These are phyloP conservation scores for Geranium incanum DNA, from an alignment of 441 rosid species.

Conservation along the genomic window DNA sequence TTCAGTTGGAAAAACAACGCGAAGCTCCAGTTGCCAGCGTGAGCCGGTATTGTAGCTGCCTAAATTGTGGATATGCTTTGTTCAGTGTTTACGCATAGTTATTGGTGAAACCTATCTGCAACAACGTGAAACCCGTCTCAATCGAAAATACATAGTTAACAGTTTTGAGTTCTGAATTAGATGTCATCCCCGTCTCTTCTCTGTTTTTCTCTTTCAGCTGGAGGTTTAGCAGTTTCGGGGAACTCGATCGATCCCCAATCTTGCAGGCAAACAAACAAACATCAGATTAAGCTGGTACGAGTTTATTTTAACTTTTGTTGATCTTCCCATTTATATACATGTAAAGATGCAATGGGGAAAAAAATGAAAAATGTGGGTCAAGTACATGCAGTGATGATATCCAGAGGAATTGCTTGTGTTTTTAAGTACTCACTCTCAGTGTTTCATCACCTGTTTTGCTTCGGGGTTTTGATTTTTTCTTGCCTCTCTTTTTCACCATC, in stretches of 20 bases:
- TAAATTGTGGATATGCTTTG: slow-evolving; percentile 6
- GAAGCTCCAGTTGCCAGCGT: slow-evolving; percentile 87
- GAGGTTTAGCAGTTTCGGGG: neutral
- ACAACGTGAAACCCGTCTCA: neutral
- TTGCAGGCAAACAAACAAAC: neutral
- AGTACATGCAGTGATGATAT: neutral
- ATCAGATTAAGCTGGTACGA: slow-evolving; percentile 12
- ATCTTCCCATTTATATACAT: slow-evolving; percentile 7
- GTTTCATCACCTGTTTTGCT: too few relatives aligned
- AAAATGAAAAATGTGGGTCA: slow-evolving; percentile 12
- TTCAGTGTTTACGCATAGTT: slow-evolving; percentile 6
- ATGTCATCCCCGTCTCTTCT: neutral
- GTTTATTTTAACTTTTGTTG: slow-evolving; percentile 9
- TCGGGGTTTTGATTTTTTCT: too few relatives aligned
- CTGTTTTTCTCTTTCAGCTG: neutral
- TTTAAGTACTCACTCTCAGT: too few relatives aligned
- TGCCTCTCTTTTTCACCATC: too few relatives aligned
- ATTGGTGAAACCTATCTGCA: neutral
- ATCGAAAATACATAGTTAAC: slow-evolving; percentile 11
- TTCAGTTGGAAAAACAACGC: slow-evolving; percentile 91
- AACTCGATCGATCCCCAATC: neutral
- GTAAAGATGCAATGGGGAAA: slow-evolving; percentile 18
- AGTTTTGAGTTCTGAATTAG: slow-evolving; percentile 2
- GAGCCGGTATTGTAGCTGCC: slow-evolving; percentile 19
- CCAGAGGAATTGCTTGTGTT: too few relatives aligned